Conservation (phyloP, 495 filamentous ascomycete species). For the Bombardia bombarda region DNA sequence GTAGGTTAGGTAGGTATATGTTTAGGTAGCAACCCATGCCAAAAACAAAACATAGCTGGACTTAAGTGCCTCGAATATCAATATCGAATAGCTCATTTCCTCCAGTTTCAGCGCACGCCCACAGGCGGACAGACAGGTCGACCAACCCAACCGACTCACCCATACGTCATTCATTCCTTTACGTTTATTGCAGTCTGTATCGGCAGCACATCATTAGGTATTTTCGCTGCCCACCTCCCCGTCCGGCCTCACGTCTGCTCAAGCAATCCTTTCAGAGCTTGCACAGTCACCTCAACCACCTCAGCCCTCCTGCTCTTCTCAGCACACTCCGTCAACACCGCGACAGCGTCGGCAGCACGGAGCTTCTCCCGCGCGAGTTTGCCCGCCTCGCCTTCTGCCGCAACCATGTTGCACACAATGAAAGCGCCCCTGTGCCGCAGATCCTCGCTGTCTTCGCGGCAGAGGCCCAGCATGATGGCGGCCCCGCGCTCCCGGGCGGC, state of each 20-base stretch:
- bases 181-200: no score
- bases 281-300: constrained; percentile 55
- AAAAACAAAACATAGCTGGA: no score
- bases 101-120: no score
- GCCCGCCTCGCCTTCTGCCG: constrained; percentile 43
- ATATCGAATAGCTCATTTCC: no score
- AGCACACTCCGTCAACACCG: constrained; percentile 52
- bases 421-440: constrained; percentile 72
- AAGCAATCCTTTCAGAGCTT: constrained; percentile 54
- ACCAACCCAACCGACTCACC: no score
- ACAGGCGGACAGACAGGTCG: no score
- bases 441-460: constrained; percentile 66
- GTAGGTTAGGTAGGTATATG: no score
- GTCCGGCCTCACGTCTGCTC: constrained; percentile 21
- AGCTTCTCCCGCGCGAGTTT: constrained; percentile 38
- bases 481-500: constrained; percentile 61
- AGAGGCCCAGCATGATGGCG: constrained; percentile 62
- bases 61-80: no score
- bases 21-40: no score
- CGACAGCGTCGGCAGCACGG: constrained; percentile 44
- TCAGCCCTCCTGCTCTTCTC: constrained; percentile 56
- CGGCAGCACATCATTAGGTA: no score
- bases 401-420: constrained; percentile 57
- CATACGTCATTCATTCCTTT: no score
- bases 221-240: no score